Evolutionary conservation across 2,329 filamentous ascomycete species (phyloP).

Genomic region (Orbilia oligospora): DNA sequence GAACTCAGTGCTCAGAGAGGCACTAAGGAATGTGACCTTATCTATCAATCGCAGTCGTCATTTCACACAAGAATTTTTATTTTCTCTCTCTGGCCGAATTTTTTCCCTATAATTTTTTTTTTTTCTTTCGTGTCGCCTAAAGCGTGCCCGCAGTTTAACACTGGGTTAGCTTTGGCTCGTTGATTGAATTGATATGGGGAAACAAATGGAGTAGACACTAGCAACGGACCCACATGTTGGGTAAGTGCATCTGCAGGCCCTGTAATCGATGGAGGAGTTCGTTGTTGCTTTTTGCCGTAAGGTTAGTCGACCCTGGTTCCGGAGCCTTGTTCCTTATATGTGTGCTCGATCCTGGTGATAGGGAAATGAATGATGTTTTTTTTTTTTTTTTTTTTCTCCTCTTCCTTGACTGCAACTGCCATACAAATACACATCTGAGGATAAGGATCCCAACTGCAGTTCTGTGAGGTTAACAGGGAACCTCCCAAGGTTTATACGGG

Average conservation of each 20-base stretch:
- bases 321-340: constrained; percentile 56
- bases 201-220: constrained; percentile 58
- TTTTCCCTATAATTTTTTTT: constrained; percentile 27
- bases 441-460: constrained; percentile 34
- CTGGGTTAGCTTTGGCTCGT: constrained; percentile 54
- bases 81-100: constrained; percentile 4
- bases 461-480: constrained; percentile 30
- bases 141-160: constrained; percentile 48
- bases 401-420: constrained; percentile 9
- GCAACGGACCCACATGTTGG: constrained; percentile 55
- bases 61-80: constrained; percentile 52
- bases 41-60: constrained; percentile 59
- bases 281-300: constrained; percentile 61
- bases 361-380: constrained; percentile 39
- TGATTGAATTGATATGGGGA: constrained; percentile 55
- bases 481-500: constrained; percentile 10
- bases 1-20: constrained; percentile 12
- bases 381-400: constrained; percentile 6
- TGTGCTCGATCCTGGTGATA: constrained; percentile 58
- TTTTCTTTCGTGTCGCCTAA: constrained; percentile 54
- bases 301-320: constrained; percentile 59
- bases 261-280: constrained; percentile 61
- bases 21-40: constrained; percentile 59
- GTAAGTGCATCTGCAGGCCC: constrained; percentile 57
- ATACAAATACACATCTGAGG: constrained; percentile 29